Evolutionary conservation across 441 rosid genomes (phyloP).

Genomic region (Geranium incanum): DNA sequence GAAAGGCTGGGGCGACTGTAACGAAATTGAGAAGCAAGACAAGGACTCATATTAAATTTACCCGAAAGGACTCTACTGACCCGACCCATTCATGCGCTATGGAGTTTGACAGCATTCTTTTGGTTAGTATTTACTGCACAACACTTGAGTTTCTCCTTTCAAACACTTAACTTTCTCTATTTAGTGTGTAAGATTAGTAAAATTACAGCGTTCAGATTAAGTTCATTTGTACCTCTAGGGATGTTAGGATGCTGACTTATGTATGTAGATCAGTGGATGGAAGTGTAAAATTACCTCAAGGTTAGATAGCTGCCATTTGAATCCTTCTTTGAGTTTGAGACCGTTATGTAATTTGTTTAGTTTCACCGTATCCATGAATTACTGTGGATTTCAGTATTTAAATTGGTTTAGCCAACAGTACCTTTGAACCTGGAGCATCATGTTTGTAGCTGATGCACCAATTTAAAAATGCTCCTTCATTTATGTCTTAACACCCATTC

Average conservation of each 20-base stretch:
- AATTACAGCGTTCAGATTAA: no score
- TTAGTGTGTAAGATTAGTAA: no score
- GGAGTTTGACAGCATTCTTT: conserved; percentile 80
- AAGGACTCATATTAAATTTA: conserved; percentile 53
- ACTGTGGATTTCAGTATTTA: not conserved
- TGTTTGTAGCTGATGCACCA: not conserved
- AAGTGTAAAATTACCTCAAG: no score
- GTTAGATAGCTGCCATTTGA: no score
- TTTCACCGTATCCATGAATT: not conserved
- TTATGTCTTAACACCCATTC: not conserved
- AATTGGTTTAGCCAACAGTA: not conserved
- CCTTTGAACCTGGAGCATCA: not conserved
- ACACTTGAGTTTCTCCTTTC: not conserved
- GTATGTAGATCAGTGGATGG: no score
- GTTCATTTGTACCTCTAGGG: no score
- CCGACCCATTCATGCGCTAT: conserved; percentile 87
- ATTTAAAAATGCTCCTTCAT: not conserved
- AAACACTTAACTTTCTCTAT: not conserved
- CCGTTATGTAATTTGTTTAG: not conserved
- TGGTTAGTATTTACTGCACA: conserved; percentile 38
- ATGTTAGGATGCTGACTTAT: no score
- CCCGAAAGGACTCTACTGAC: conserved; percentile 65
- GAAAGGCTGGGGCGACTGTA: conserved; percentile 73
- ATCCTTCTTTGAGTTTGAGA: not conserved
- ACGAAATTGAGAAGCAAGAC: conserved; percentile 76